Base-by-base conservation (phyloP, 306 rosid genomes). In the Luffa aegyptiaca region DNA sequence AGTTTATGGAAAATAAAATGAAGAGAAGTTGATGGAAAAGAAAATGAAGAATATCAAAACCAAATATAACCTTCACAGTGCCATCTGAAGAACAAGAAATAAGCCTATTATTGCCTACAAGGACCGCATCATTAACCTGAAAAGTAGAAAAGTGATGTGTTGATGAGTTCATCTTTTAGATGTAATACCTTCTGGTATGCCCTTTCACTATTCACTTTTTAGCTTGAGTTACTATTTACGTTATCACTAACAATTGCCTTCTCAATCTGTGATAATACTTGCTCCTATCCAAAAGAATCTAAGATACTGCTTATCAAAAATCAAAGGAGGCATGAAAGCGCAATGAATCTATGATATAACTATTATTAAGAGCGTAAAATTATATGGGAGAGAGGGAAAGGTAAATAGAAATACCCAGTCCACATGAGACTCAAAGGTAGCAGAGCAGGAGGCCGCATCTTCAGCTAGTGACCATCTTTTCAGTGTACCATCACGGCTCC, bases 21-120 rank as follows among this genome's bases (percentile, higher is more conserved):
- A 71, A 59, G 83, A 70, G 57, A 49, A 82, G 80, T 53, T 75
- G 39, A 77, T 20, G 65, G 69, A 75, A 31, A 75, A 37, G 46
- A 1, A 79, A 21, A 49, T 73, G 16, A 71, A 59, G 84, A 70
- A 46, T 66, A 51, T 51, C 10, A 65, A 75, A 65, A 84, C 73
- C 58, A 82, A 80, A 76, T 53, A 90, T 53, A 90, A 96, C 99
- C 99, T 96, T 96, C 44, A 96, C 90, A 59, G 99, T 93, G 35
- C 96, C 86, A 86, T 96, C 99, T 55, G 99, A 96, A 82, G 99
- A 93, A 85, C 99, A 96, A 26, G 99, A 96, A 82, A 96, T 96
- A 81, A 96, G 98, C 20, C 93, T 91, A 58, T 85, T 89, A 73
- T 91, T 91, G 52, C 97, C 99, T 77, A 87, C 99, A 88, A 96